A percentile compares a stretch with the other conserved stretches of the same genome.
These are phyloP conservation scores for Lentinula lateritia DNA, from an alignment of 768 basidiomycete genomes.

Conservation along the genomic window DNA sequence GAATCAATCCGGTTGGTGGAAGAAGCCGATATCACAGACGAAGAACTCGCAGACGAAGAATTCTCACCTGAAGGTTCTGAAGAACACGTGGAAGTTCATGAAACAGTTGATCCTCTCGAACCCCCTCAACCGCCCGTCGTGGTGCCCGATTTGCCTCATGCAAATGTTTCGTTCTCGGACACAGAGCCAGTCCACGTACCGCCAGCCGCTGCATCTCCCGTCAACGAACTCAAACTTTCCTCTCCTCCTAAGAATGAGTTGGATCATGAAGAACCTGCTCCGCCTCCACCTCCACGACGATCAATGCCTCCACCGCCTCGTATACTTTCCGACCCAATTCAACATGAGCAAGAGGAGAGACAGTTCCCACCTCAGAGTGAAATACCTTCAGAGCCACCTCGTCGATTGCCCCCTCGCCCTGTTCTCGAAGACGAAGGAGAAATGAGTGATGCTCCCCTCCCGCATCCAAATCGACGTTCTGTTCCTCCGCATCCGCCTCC, in stretches of 20 bases:
- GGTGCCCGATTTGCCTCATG: neutral
- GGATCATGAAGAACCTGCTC: conserved; percentile 4
- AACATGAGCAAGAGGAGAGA: conserved; percentile 4
- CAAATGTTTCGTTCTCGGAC: neutral
- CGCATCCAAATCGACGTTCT: neutral
- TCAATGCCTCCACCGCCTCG: conserved; percentile 14
- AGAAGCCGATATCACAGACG: conserved; percentile 3
- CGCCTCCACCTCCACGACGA: conserved; percentile 7
- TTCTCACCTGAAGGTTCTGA: neutral
- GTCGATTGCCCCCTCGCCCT: conserved; percentile 1
- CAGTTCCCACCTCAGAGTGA: neutral
- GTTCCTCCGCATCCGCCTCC: neutral
- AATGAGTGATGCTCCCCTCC: conserved; percentile 3
- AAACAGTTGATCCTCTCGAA: neutral
- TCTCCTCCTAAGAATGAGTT: neutral
- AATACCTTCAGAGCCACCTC: neutral
- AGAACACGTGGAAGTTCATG: neutral
- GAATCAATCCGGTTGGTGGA: neutral
- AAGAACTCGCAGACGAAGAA: neutral
- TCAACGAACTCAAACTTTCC: neutral
- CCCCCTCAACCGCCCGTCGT: neutral
- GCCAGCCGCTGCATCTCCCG: neutral
- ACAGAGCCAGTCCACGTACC: neutral
- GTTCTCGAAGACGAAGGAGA: conserved; percentile 5
- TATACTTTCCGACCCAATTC: neutral